These are phyloP conservation scores for Peronospora belbahrii DNA, from an alignment of 352 stramenopile genomes.

Conservation along the genomic window DNA sequence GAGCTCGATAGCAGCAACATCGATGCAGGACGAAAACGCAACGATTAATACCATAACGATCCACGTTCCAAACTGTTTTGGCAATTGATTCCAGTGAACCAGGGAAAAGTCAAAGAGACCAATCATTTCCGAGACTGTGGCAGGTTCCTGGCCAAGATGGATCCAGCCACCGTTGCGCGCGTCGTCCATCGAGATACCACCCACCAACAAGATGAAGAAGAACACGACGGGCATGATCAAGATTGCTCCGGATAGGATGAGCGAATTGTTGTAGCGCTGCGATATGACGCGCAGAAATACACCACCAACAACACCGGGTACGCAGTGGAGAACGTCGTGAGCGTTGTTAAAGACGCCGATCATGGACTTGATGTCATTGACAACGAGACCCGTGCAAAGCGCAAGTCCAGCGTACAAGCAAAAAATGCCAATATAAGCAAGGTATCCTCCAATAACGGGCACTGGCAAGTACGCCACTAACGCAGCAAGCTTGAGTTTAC, in stretches of 20 bases:
- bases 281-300: slow-evolving; percentile 76
- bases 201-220: slow-evolving; percentile 79
- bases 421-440: slow-evolving; percentile 96
- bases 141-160: slow-evolving; percentile 47
- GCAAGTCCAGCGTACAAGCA: slow-evolving; percentile 88
- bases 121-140: slow-evolving; percentile 55
- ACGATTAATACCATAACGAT: slow-evolving; percentile 97
- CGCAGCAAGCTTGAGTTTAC: slow-evolving; percentile 86
- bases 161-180: slow-evolving; percentile 90
- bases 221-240: slow-evolving; percentile 87
- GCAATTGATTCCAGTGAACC: slow-evolving; percentile 86
- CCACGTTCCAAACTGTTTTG: slow-evolving; percentile 85
- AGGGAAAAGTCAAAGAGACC: slow-evolving; percentile 86
- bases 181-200: slow-evolving; percentile 78
- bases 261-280: slow-evolving; percentile 63
- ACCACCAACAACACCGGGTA: slow-evolving; percentile 79
- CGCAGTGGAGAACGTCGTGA: slow-evolving; percentile 69
- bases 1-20: slow-evolving; percentile 96
- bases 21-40: slow-evolving; percentile 92
- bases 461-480: slow-evolving; percentile 95
- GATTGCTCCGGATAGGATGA: slow-evolving; percentile 70
- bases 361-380: slow-evolving; percentile 82
- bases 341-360: slow-evolving; percentile 40
- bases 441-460: slow-evolving; percentile 95
- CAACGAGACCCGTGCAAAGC: slow-evolving; percentile 81